Evolutionary conservation across 2,329 filamentous ascomycete species (phyloP), one percentile per base, ranked within the genome.

Genomic region (Cladophialophora immunda): DNA sequence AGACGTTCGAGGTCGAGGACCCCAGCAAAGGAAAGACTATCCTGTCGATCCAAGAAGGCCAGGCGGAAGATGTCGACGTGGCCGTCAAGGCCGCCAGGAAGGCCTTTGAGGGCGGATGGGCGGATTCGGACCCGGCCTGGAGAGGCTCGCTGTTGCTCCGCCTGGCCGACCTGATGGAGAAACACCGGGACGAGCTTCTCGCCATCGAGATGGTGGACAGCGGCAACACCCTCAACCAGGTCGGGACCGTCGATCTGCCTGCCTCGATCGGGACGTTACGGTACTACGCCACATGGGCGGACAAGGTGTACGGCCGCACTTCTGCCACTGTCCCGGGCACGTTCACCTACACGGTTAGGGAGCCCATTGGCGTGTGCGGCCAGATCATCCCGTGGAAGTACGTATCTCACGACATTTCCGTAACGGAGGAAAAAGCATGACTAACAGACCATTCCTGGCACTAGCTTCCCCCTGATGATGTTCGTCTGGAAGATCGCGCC

Each of bases 321-420:
- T 67, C 72, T 4, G 70, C 69, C 34, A 76, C 92, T 86, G 83
- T 86, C 74, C 86, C 87, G 63, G 90, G 93, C 73, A 92, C 89
- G 78, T 92, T 96, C 84, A 90, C 91, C 84, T 96, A 94, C 84
- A 93, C 91, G 73, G 84, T 86, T 76, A 87, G 89, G 72, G 92
- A 97, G 86, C 91, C 93, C 41, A 80, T 88, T 70, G 92, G 92
- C 34, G 92, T 95, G 0, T 92, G 90, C 71, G 91, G 86, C 9
- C 85, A 87, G 77, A 93, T 93, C 69, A 92, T 95, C 75, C 92
- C 92, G 69, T 94, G 92, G 92, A 94, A 94, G 84, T 94, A 93
- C 82, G 92, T 92, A 7, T 5, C 11, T 50, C 17, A 17, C 11
- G 4, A 41, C 5, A 3, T 11, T 19, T 19, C 17, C 15, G 15